Conservation (phyloP, 2,329 filamentous ascomycete genomes). For the Sarocladium kiliense region DNA sequence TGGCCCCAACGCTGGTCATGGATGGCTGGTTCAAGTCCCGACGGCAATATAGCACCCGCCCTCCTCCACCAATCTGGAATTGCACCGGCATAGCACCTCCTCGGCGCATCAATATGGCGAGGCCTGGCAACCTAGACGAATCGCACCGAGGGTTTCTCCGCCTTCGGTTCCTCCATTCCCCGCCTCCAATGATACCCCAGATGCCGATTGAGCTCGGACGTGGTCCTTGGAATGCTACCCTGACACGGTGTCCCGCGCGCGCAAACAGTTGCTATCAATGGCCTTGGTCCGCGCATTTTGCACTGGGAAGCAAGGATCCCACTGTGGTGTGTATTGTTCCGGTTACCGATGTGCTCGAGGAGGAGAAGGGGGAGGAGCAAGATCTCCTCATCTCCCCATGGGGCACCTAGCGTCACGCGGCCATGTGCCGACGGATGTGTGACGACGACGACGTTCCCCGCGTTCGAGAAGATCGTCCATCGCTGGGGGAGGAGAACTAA, state of each 20-base stretch:
- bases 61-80: not conserved
- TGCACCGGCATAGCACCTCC: not conserved
- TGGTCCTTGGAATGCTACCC: not conserved
- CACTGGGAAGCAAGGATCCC: no score
- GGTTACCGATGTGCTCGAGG: no score
- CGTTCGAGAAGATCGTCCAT: slow-evolving; percentile 4
- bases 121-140: not conserved
- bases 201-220: not conserved
- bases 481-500: not conserved
- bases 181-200: not conserved
- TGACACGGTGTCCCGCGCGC: not conserved
- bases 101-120: not conserved
- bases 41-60: not conserved
- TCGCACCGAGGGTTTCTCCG: not conserved
- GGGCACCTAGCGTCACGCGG: no score
- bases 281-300: no score
- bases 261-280: not conserved
- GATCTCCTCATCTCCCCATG: no score
- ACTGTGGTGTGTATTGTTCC: no score
- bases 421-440: not conserved
- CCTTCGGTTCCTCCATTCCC: not conserved
- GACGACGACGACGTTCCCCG: not conserved
- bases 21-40: not conserved
- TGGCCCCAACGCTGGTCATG: not conserved
- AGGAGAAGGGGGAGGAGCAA: no score